Base-by-base conservation (phyloP, 495 filamentous ascomycete genomes). In the Coniosporium apollinis region DNA sequence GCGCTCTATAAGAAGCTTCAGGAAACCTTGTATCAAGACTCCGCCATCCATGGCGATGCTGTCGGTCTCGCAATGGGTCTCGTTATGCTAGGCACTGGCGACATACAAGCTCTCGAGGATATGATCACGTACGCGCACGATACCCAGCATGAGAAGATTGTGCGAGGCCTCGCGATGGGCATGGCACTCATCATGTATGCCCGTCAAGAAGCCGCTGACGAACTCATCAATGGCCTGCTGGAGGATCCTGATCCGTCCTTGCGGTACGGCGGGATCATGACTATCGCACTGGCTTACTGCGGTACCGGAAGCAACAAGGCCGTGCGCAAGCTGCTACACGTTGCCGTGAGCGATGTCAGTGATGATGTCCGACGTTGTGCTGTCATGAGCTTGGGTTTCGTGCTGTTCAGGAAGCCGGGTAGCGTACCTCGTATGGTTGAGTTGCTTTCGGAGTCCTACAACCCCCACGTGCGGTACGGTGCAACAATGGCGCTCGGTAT, bases 361-460 rank as follows among this genome's bases (percentile, higher is more conserved):
- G 91, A 99, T 49, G 91, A 99, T 58, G 91, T 99, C 19, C 79
- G 91, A 41, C 71, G 91, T 39, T 76, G 89, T 36, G 89, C 91
- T n/a, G 91, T 99, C 33, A 85, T 99, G 80, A 87, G 81, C 58
- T 70, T 99, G 45, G 91, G 91, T 24, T 99, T 99, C 61, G 94
- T 99, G 47, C 69, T 99, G 29, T 99, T 99, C 76, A 69, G 91
- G 39, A 99, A 96, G 61, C 84, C 92, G 25, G 82, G 82, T 47
- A 92, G 84, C 46, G 91, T 99, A 16, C 91, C 91, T 17, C 80
- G 91, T 35, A 96, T 99, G 82, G 91, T 99, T n/a, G 91, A 99
- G 60, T 67, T 99, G 17, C 72, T 99, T 11, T 83, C 86, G 4
- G 91, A 99, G 56, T 93, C 84, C 0, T 99, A 99, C 64, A 99